Evolutionary conservation across 495 filamentous ascomycete species (phyloP).

Genomic region (Tuber microsphaerosporum): DNA sequence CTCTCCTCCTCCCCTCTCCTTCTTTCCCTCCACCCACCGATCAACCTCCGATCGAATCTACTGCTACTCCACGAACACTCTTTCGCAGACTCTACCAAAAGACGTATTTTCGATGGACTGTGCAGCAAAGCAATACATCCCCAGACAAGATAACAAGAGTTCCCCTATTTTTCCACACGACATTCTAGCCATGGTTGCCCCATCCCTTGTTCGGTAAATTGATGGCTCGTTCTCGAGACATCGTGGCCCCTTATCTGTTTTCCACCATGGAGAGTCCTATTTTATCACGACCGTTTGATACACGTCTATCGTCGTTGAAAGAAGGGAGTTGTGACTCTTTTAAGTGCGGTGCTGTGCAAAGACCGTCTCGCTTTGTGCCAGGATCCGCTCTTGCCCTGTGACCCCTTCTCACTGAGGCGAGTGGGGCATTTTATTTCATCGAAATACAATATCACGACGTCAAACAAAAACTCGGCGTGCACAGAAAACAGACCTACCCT

Average conservation of each 20-base stretch:
- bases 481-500: background rate
- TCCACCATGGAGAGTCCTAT: background rate
- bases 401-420: background rate
- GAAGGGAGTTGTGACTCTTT: background rate
- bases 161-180: conserved; percentile 6
- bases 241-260: background rate
- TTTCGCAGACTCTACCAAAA: background rate
- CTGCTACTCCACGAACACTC: background rate
- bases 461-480: background rate
- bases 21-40: background rate
- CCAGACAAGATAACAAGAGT: conserved; percentile 2
- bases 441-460: background rate
- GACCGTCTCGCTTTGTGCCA: background rate
- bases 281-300: background rate
- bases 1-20: background rate
- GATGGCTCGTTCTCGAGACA: background rate
- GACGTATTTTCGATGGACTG: background rate
- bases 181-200: background rate
- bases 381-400: background rate
- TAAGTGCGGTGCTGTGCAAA: background rate
- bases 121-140: background rate
- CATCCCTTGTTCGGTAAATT: background rate
- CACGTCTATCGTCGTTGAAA: background rate
- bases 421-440: background rate
- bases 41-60: background rate